These are phyloP conservation scores for Mycosphaerella sp. DNA, from an alignment of 2,329 filamentous ascomycete species.

Conservation along the genomic window DNA sequence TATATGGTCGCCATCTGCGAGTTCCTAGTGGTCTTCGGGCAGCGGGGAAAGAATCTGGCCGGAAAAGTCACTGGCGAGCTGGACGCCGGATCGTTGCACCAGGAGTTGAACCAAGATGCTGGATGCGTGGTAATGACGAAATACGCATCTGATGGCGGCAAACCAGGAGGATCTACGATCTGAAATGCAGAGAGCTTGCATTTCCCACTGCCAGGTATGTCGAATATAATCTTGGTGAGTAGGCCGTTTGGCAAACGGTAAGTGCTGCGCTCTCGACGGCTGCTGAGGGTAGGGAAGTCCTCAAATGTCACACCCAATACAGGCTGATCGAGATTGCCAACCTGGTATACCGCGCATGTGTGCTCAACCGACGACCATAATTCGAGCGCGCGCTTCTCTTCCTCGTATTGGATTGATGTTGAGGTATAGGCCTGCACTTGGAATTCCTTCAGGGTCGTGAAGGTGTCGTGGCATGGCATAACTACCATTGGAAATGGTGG, in stretches of 20 bases:
- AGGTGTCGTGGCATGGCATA: constrained; percentile 12
- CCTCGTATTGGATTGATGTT: background rate
- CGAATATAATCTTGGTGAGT: background rate
- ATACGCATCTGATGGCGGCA: constrained; percentile 15
- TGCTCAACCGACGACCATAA: constrained; percentile 2
- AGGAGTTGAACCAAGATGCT: background rate
- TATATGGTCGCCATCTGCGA: constrained; percentile 13
- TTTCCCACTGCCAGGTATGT: background rate
- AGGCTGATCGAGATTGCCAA: background rate
- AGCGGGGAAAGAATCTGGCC: constrained; percentile 9
- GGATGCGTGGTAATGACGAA: constrained; percentile 14
- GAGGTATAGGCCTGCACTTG: constrained; percentile 3
- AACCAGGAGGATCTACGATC: constrained; percentile 4
- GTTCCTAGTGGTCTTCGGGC: constrained; percentile 6
- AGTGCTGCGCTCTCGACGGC: constrained; percentile 1
- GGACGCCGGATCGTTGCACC: background rate
- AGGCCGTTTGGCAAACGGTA: constrained; percentile 3
- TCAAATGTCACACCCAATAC: constrained; percentile 15
- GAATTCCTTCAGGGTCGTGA: constrained; percentile 16
- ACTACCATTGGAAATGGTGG: constrained; percentile 12
- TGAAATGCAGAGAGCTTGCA: background rate
- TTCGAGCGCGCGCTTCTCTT: constrained; percentile 10
- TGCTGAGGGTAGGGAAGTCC: background rate
- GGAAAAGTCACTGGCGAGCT: background rate
- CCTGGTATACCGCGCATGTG: background rate